Evolutionary conservation across 2,329 filamentous ascomycete species (phyloP), one percentile per base, ranked within the genome.

Genomic region (Pseudogymnoascus pannorum): DNA sequence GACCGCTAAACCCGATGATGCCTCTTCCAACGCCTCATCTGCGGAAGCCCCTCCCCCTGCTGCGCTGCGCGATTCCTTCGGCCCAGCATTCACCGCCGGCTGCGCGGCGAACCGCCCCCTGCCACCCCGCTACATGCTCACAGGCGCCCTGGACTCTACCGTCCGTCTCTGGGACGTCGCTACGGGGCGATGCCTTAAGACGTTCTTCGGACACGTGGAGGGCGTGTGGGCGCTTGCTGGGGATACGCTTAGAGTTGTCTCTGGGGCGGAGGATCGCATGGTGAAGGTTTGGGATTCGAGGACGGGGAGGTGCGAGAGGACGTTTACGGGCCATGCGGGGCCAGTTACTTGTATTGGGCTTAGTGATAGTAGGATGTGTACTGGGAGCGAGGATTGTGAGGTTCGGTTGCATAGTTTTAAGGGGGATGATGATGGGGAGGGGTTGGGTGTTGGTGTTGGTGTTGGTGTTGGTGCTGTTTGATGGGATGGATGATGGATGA

Each of bases 121-220:
- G 8, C 93, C 93, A 12, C 90, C 92, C 0, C 84, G 88, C 4
- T 97, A 97, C 75, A 96, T 99, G 80, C 82, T 97, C 54, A 97
- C 92, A 0, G 92, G 91, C 58, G 92, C 91, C 0, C 82, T 99
- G 16, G 94, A 99, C 74, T 89, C 87, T 62, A 97, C 92, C 0
- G 90, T 97, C 65, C 87, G 93, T 9, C 81, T 97, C 18, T 99
- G 94, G 93, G 91, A 97, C 72, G 89, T 92, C 1, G 83, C 83
- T 4, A 88, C 88, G 0, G 91, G 91, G 36, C 85, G 85, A 65
- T 96, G 91, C 69, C 81, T 97, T 33, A 89, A 91, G 64, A 96
- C 91, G 31, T 96, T 97, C 79, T 99, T 97, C 72, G 94, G 94
- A 0, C 94, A 99, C 70, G 84, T 99, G 20, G 94, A 99, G 74